phyloP scores from a whole-genome alignment of 306 rosid genomes.

The Malus sylvestris region DNA sequence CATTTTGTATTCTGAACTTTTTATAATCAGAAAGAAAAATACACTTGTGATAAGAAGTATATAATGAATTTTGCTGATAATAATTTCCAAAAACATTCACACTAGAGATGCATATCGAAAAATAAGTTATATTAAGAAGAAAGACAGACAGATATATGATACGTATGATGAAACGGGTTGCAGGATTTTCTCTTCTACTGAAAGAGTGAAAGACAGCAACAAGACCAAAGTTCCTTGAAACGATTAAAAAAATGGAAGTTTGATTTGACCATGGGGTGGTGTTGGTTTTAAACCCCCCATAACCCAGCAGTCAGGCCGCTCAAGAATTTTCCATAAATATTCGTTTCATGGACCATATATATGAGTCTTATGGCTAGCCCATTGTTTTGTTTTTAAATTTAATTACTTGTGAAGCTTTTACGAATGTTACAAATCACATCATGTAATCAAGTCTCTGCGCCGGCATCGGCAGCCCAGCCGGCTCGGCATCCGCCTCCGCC shows the following conservation, averaged over 20 bases:
- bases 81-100: too few relatives aligned
- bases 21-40: too few relatives aligned
- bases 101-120: too few relatives aligned
- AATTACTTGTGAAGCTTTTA: not conserved
- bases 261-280: not conserved
- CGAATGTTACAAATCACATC: not conserved
- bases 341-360: not conserved
- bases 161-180: not conserved
- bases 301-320: not conserved
- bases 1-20: fast-evolving
- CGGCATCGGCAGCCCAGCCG: slow-evolving; percentile 23
- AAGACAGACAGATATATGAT: too few relatives aligned
- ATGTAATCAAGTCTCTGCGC: slow-evolving; percentile 2
- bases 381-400: not conserved
- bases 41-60: too few relatives aligned
- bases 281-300: not conserved
- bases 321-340: not conserved
- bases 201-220: not conserved
- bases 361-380: not conserved
- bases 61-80: too few relatives aligned
- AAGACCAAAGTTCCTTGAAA: not conserved
- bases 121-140: too few relatives aligned
- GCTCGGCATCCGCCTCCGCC: slow-evolving; percentile 21
- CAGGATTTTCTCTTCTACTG: not conserved
- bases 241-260: not conserved